Percentiles rank a stretch among this genome's conserved stretches.
These are phyloP conservation scores for Xylaria nigripes DNA, from an alignment of 495 filamentous ascomycete species.

Conservation along the genomic window DNA sequence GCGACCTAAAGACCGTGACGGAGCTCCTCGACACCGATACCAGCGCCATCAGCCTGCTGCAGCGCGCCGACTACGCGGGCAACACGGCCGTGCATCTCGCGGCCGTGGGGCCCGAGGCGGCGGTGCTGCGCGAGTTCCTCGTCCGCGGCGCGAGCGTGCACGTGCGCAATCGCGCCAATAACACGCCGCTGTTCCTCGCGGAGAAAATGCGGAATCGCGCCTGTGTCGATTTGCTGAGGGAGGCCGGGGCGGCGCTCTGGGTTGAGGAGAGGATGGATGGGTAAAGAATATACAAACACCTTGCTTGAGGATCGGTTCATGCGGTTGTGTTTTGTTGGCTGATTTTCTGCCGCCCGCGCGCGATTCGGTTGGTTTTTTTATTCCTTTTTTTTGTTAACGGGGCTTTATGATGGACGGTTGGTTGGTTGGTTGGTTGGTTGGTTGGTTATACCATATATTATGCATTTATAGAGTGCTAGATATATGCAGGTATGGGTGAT, in stretches of 20 bases:
- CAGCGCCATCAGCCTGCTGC: conserved; percentile 44
- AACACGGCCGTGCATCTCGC: conserved; percentile 73
- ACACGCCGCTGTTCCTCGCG: conserved; percentile 76
- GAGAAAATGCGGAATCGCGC: conserved; percentile 47
- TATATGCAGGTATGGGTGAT: too few species aligned
- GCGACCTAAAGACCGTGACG: conserved; percentile 54
- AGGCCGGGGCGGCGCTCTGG: conserved; percentile 61
- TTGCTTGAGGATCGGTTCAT: too few species aligned
- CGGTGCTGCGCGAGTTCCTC: conserved; percentile 66
- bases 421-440: too few species aligned
- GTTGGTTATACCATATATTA: too few species aligned
- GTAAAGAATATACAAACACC: too few species aligned
- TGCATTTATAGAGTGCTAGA: too few species aligned
- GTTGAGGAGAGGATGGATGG: conserved; percentile 12
- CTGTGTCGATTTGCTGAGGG: conserved; percentile 56
- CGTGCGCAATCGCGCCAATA: conserved; percentile 67
- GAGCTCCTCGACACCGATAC: conserved; percentile 59
- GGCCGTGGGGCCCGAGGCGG: conserved; percentile 36
- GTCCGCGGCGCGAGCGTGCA: conserved; percentile 78
- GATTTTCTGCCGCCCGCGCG: too few species aligned
- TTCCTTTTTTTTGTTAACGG: too few species aligned
- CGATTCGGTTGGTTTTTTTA: too few species aligned
- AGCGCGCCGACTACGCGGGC: conserved; percentile 75
- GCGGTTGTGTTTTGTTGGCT: too few species aligned
- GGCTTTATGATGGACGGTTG: too few species aligned